Conservation (phyloP, 768 basidiomycete species). For the Leccinum pellstonianum region DNA sequence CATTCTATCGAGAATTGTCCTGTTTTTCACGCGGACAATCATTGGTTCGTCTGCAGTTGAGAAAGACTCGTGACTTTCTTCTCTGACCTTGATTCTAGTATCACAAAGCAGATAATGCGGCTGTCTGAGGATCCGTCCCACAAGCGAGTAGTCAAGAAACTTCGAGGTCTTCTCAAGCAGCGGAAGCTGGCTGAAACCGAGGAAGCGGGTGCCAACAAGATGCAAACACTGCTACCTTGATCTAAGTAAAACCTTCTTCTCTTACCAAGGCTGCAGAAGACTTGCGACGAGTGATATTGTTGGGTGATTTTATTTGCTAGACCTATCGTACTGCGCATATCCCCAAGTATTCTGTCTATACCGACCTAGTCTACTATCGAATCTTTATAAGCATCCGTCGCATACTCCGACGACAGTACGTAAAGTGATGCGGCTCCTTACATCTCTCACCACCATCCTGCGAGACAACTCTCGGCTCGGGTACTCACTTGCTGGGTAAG, state of each 20-base stretch:
- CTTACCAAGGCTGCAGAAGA: background rate
- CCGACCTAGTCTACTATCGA: background rate
- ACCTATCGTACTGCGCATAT: conserved; percentile 10
- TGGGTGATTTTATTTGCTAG: conserved; percentile 8
- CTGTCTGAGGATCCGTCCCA: conserved; percentile 42
- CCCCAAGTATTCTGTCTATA: background rate
- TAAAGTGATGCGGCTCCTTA: conserved; percentile 28
- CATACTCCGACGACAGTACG: conserved; percentile 22
- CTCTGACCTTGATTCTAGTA: conserved; percentile 33
- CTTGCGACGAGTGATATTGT: conserved; percentile 15
- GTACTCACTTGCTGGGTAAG: conserved; percentile 16
- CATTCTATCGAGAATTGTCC: conserved; percentile 59
- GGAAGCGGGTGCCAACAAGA: conserved; percentile 1
- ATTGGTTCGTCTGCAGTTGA: conserved; percentile 42
- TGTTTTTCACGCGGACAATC: conserved; percentile 48
- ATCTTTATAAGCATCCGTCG: background rate
- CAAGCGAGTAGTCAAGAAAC: conserved; percentile 32
- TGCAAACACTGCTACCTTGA: conserved; percentile 5
- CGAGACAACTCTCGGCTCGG: conserved; percentile 17
- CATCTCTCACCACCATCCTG: conserved; percentile 24
- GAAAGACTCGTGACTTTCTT: background rate
- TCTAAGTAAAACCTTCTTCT: background rate
- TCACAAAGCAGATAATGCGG: conserved; percentile 43
- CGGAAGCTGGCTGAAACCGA: conserved; percentile 27
- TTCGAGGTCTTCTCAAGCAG: conserved; percentile 40